Base-by-base conservation (phyloP, 495 filamentous ascomycete species). In the Penicillium pulvis region DNA sequence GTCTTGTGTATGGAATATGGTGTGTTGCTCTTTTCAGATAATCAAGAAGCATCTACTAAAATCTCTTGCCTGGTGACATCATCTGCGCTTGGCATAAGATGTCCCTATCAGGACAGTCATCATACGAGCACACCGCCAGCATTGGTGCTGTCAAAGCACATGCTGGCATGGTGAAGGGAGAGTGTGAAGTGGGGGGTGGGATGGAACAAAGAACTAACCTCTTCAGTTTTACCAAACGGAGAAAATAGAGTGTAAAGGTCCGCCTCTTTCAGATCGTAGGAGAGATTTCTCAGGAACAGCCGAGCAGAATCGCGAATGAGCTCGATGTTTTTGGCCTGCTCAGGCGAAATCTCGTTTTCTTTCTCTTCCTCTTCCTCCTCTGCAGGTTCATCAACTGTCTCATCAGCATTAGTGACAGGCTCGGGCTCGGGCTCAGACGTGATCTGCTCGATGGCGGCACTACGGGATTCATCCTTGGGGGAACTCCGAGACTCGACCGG, bases 21-120 rank as follows among this genome's bases (percentile, higher is more conserved):
- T 67, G 73, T 49, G 33, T 36, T 12, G 23, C 16, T 28, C 69
- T 73, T 59, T 72, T 85, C 82, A 88, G 81, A 80, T 76, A 66
- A 63, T 68, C 67, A 81, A 85, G 84, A 87, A 80, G 84, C 81
- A 89, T 89, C 85, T 90, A 89, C 88, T 87, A 87, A 86, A 88
- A 87, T 85, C 79, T 79, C 83, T 83, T 84, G 65, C 81, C 79
- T 79, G 73, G 60, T 83, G 65, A 81, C 79, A 86, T 87, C 86
- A 88, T 70, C 48, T 84, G 83, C 84, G 7, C 30, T 74, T 76
- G 73, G 85, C 87, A 94, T 97, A 86, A 89, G 92, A 83, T 98
- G 93, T 97, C 94, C 94, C 94, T 98, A 98, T 97, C 93, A 85
- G 88, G 88, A 84, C 84, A 74, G 87, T 97, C 93, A 97, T 97